Evolutionary conservation across 75 land plant species (phyloP).

Genomic region (Sequoiadendron giganteum): DNA sequence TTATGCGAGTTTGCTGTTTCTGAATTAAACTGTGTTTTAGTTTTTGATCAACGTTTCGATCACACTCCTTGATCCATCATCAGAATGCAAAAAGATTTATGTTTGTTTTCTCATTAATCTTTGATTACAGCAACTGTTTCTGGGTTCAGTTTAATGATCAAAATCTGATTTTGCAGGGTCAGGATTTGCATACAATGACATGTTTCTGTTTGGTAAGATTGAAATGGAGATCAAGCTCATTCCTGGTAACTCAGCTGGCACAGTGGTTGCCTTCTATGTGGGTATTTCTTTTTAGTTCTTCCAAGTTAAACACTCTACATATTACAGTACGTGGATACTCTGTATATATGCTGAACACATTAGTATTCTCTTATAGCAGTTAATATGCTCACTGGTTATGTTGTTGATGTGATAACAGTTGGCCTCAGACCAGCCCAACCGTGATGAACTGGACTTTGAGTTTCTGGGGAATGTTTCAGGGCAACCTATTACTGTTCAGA

Average conservation of each 20-base stretch:
- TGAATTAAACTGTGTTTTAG: too few species aligned
- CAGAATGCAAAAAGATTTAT: background rate
- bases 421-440: conserved; percentile 49
- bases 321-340: too few species aligned
- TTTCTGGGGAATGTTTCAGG: conserved; percentile 61
- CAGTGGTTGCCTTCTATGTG: conserved; percentile 58
- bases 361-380: too few species aligned
- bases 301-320: too few species aligned
- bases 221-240: conserved; percentile 75
- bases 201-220: conserved; percentile 67
- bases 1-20: too few species aligned
- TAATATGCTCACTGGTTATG: background rate
- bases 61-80: too few species aligned
- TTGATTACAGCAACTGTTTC: background rate
- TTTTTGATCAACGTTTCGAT: too few species aligned
- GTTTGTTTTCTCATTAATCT: background rate
- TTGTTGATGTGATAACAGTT: conserved; percentile 19
- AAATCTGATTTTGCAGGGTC: conserved; percentile 28
- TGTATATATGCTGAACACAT: too few species aligned
- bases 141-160: background rate
- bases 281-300: background rate
- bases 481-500: conserved; percentile 51
- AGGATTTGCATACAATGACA: conserved; percentile 65
- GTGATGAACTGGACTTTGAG: conserved; percentile 56
- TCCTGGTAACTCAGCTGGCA: conserved; percentile 70